Conservation (phyloP, 257 asterid species). For the Solanum okadae region DNA sequence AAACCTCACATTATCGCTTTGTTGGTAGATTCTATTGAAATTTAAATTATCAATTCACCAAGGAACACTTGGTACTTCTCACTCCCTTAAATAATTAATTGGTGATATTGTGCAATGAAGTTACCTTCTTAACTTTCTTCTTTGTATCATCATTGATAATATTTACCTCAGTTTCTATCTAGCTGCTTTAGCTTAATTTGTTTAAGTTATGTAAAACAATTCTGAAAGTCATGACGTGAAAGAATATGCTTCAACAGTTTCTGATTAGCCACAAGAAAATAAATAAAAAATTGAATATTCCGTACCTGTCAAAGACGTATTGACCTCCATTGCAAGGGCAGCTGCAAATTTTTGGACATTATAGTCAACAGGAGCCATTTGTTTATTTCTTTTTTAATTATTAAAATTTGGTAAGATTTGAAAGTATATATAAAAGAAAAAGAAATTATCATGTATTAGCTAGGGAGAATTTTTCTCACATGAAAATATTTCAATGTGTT, state of each 20-base stretch:
- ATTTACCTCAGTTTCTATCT: background rate
- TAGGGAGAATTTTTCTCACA: background rate
- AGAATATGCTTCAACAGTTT: background rate
- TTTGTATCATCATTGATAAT: background rate
- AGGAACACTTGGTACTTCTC: background rate
- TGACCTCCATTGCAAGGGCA: too few species aligned
- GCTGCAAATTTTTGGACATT: background rate
- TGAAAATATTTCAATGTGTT: background rate
- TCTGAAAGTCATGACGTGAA: background rate
- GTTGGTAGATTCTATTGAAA: conserved; percentile 11
- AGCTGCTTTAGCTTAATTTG: background rate
- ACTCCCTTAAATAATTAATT: background rate
- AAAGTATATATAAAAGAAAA: background rate
- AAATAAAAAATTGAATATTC: background rate
- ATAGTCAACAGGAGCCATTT: background rate
- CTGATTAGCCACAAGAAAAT: background rate
- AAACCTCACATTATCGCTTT: conserved; percentile 5
- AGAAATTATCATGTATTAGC: background rate
- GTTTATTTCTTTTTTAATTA: background rate
- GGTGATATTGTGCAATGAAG: background rate
- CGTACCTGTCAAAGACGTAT: background rate
- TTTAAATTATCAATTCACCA: background rate
- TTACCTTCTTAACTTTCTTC: background rate
- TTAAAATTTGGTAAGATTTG: background rate
- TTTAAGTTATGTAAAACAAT: too few species aligned